These are phyloP conservation scores for Leucogyrophana mollusca DNA, from an alignment of 768 basidiomycete species.

Conservation along the genomic window DNA sequence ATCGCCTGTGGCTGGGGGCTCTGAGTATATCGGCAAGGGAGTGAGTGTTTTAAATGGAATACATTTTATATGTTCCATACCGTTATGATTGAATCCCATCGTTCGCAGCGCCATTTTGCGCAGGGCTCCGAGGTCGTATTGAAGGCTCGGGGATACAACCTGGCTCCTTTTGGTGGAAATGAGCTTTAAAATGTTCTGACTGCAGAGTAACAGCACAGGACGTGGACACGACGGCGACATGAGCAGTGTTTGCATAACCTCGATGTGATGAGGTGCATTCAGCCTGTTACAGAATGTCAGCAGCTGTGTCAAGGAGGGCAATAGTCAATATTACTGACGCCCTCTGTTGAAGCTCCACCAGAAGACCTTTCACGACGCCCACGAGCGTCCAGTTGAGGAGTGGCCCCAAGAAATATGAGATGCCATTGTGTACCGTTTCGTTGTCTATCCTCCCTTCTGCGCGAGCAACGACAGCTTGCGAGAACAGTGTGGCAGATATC, in stretches of 20 bases:
- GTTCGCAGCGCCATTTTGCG: constrained; percentile 38
- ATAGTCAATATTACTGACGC: constrained; percentile 37
- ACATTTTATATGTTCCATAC: constrained; percentile 25
- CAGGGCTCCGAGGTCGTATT: constrained; percentile 38
- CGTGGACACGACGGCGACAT: constrained; percentile 63
- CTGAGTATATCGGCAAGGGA: too few species aligned
- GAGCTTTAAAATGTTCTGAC: constrained; percentile 48
- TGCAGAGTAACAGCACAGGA: constrained; percentile 64
- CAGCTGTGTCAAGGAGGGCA: not conserved
- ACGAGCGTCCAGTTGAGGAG: constrained; percentile 80
- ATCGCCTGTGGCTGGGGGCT: constrained; percentile 13
- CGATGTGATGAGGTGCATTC: constrained; percentile 48
- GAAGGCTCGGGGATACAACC: constrained; percentile 26
- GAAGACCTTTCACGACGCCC: constrained; percentile 64
- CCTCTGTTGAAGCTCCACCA: constrained; percentile 56
- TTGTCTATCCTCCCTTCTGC: constrained; percentile 57
- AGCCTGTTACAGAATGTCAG: constrained; percentile 35
- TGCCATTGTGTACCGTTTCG: constrained; percentile 69
- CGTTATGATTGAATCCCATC: constrained; percentile 34
- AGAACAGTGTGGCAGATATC: constrained; percentile 66
- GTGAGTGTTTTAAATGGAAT: not conserved
- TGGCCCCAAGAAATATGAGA: constrained; percentile 73
- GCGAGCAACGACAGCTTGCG: constrained; percentile 53
- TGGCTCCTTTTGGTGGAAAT: constrained; percentile 40
- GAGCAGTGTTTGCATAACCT: constrained; percentile 66